Evolutionary conservation across 495 filamentous ascomycete species (phyloP).

Genomic region (Choiromyces venosus): DNA sequence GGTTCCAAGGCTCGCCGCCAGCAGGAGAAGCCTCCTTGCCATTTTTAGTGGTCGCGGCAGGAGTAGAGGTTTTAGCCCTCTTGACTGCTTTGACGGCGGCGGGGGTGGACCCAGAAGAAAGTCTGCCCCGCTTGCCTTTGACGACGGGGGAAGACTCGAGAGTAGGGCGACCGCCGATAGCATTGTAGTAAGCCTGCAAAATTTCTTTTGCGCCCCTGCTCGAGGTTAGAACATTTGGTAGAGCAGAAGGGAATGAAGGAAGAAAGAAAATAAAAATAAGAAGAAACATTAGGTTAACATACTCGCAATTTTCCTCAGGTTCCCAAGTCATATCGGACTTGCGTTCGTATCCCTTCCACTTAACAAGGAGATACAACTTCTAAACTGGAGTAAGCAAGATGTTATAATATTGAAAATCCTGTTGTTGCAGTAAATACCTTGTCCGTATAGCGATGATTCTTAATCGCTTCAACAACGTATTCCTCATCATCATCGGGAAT

Average conservation of each 20-base stretch:
- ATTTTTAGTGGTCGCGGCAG: slow-evolving; percentile 47
- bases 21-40: slow-evolving; percentile 45
- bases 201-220: slow-evolving; percentile 55
- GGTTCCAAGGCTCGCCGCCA: slow-evolving; percentile 49
- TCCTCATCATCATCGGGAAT: slow-evolving; percentile 42
- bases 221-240: slow-evolving; percentile 45
- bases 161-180: slow-evolving; percentile 37
- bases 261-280: not conserved
- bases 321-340: slow-evolving; percentile 58
- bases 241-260: slow-evolving; percentile 44
- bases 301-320: slow-evolving; percentile 55
- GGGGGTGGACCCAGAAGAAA: slow-evolving; percentile 13
- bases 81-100: slow-evolving; percentile 31
- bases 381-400: slow-evolving; percentile 28
- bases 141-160: slow-evolving; percentile 13
- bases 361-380: slow-evolving; percentile 51
- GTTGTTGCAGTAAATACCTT: slow-evolving; percentile 45
- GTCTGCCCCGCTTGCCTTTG: slow-evolving; percentile 30
- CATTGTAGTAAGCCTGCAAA: slow-evolving; percentile 43
- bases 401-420: slow-evolving; percentile 20
- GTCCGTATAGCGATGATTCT: slow-evolving; percentile 50
- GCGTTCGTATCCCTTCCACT: slow-evolving; percentile 60
- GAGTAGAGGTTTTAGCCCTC: slow-evolving; percentile 39
- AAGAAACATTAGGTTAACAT: slow-evolving; percentile 31
- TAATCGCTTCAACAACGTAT: slow-evolving; percentile 57